Evolutionary conservation across 2,329 filamentous ascomycete species (phyloP).

Genomic region (Fusarium neocosmosporiellum): DNA sequence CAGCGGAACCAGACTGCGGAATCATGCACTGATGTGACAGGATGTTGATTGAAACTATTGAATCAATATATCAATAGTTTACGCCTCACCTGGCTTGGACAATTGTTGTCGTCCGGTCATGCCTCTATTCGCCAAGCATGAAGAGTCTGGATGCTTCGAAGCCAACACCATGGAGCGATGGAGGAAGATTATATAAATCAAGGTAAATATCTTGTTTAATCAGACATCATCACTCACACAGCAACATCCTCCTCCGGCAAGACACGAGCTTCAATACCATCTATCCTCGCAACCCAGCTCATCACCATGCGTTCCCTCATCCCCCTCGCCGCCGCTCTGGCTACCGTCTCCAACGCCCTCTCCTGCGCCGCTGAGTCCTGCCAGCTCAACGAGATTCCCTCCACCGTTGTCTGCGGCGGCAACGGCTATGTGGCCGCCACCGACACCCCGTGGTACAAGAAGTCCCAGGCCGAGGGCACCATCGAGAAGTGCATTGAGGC

Average conservation of each 20-base stretch:
- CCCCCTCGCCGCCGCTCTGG: neutral
- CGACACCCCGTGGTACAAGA: constrained; percentile 2
- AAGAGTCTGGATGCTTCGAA: neutral
- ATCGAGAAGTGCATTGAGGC: neutral
- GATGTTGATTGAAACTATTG: neutral
- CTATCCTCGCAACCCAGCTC: neutral
- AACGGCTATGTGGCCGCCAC: neutral
- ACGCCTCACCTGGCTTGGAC: neutral
- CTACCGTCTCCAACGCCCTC: neutral
- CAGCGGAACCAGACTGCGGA: neutral
- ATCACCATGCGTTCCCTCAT: neutral
- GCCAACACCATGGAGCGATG: neutral
- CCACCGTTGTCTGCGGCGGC: neutral
- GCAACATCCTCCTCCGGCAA: neutral
- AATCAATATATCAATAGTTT: neutral
- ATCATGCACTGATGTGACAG: neutral
- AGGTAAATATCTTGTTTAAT: neutral
- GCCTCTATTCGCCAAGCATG: neutral
- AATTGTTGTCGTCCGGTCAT: neutral
- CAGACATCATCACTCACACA: neutral
- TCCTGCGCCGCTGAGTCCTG: neutral
- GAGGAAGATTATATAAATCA: neutral
- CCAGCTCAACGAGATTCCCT: neutral
- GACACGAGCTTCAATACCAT: neutral
- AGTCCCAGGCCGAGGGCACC: neutral